Evolutionary conservation across 176 grass and related monocot genomes (phyloP), one percentile per base, ranked within the genome.

Genomic region (Raddia guianensis): DNA sequence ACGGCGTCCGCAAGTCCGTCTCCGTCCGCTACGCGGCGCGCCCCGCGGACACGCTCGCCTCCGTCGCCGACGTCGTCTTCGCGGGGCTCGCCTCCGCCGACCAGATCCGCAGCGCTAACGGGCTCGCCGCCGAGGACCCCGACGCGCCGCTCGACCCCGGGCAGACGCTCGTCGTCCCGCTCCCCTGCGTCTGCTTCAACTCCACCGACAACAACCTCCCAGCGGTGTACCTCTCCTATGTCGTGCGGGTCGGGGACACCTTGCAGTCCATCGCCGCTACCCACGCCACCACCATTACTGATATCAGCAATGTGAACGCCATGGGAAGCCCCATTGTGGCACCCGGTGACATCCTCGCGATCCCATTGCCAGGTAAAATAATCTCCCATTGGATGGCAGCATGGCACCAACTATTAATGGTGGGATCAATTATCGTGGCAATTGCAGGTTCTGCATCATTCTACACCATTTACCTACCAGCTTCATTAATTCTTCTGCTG

Each of bases 91-190:
- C 88, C 18, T 93, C 90, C 9, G 54, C 88, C 42, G 90, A 91
- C 72, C 90, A 97, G 85, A 97, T 97, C 89, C 91, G 89, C 79
- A 86, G 49, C 82, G 94, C 91, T 75, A 97, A 91, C 74, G 86
- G 58, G 10, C 90, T 93, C 83, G 75, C 89, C 44, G 57, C 62
- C 43, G 76, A 71, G 43, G 89, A 93, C 56, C 87, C 86, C 21
- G 76, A 90, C 83, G 68, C 89, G 62, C 82, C 70, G 77, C 89
- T 97, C 63, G 70, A 61, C 67, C 66, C 70, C 2, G 91, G 89
- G 0, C 54, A 80, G 33, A 53, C 11, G 14, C 86, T 97, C 7
- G 87, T 93, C 70, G 8, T 97, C 72, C 91, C 94, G 10, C 82
- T 97, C 32, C 91, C 94, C 69, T 97, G 89, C 75, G 85, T 86